These are phyloP conservation scores for Trichophyton benhamiae DNA, from an alignment of 2,329 filamentous ascomycete genomes.

Conservation along the genomic window DNA sequence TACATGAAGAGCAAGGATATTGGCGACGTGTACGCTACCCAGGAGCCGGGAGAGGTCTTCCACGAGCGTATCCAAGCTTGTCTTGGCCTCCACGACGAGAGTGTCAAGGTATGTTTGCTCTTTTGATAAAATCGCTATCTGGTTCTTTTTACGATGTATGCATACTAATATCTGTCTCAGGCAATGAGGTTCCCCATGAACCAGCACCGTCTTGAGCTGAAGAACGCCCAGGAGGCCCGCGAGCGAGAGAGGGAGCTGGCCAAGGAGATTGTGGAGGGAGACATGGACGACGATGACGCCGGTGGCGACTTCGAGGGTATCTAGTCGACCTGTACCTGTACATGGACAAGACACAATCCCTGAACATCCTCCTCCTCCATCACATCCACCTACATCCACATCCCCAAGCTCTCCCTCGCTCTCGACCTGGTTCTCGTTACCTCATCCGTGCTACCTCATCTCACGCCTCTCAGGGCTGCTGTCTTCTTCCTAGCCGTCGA, in stretches of 20 bases:
- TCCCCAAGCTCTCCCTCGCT: neutral
- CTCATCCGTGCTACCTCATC: neutral
- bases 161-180: conserved; percentile 35
- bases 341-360: neutral
- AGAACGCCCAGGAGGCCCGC: conserved; percentile 96
- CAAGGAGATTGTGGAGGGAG: conserved; percentile 97
- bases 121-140: neutral
- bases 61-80: conserved; percentile 92
- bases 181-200: conserved; percentile 99
- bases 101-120: conserved; percentile 66
- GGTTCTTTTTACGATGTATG: neutral
- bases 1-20: conserved; percentile 99
- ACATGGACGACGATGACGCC: conserved; percentile 91
- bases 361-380: neutral
- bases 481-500: neutral
- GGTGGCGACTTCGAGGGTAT: conserved; percentile 94
- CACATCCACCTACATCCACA: neutral
- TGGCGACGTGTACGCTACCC: conserved; percentile 88
- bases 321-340: conserved; percentile 35
- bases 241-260: conserved; percentile 93
- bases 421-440: neutral
- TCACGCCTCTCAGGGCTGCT: neutral
- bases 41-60: conserved; percentile 92
- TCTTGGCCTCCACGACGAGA: conserved; percentile 86
- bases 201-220: conserved; percentile 90